Conservation (phyloP, 148 eudicot species). For the Dysphania ambrosioides region DNA sequence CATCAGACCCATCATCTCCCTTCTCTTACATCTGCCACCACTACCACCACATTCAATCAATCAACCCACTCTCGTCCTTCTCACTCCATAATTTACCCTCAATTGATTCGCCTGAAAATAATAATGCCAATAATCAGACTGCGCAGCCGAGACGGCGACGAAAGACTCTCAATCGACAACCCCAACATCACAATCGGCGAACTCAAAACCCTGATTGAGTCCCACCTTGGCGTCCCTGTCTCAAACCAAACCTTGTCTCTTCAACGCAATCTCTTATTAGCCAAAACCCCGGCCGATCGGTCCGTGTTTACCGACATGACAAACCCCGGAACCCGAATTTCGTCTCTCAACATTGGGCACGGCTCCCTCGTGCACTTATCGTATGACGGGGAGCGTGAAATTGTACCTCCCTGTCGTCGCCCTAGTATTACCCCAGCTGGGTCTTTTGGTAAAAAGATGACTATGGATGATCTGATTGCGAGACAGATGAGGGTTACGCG, state of each 20-base stretch:
- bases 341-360: constrained; percentile 44
- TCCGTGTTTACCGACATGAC: constrained; percentile 59
- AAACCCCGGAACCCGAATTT: constrained; percentile 43
- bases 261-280: constrained; percentile 65
- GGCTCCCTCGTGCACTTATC: constrained; percentile 61
- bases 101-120: neutral
- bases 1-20: no score
- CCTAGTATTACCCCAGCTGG: constrained; percentile 61
- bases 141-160: constrained; percentile 81
- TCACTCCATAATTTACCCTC: no score
- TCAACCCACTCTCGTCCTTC: no score
- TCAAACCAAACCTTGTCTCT: constrained; percentile 62
- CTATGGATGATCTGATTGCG: constrained; percentile 89
- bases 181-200: constrained; percentile 52
- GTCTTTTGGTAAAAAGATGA: constrained; percentile 85
- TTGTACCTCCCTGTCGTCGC: constrained; percentile 32
- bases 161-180: constrained; percentile 53
- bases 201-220: constrained; percentile 72
- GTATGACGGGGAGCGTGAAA: constrained; percentile 68
- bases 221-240: constrained; percentile 66
- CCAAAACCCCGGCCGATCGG: constrained; percentile 54
- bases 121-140: constrained; percentile 81
- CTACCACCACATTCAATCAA: no score
- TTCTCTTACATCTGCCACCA: no score
- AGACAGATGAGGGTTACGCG: constrained; percentile 73